Evolutionary conservation across 257 asterid species (phyloP).

Genomic region (Rehmannia glutinosa): DNA sequence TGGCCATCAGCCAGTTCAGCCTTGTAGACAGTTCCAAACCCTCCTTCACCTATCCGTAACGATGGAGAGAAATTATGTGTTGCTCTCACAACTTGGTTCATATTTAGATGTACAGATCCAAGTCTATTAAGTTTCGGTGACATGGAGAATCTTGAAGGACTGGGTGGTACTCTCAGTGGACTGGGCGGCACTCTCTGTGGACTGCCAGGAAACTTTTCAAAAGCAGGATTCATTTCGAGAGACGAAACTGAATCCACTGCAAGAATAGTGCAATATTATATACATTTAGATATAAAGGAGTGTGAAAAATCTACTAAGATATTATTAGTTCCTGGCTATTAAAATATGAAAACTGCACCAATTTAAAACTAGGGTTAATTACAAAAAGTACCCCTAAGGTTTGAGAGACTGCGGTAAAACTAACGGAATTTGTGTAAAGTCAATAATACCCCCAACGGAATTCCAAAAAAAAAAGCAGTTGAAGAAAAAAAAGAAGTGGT

Average conservation of each 20-base stretch:
- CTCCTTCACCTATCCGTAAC: conserved; percentile 81
- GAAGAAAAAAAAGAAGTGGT: too few relatives aligned
- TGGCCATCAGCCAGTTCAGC: conserved; percentile 82
- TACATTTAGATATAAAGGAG: neutral
- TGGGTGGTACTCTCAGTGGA: conserved; percentile 82
- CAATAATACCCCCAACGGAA: too few relatives aligned
- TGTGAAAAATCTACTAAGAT: neutral
- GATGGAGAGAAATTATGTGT: conserved; percentile 76
- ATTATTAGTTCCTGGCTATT: neutral
- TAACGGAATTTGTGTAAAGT: too few relatives aligned
- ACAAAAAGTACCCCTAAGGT: too few relatives aligned
- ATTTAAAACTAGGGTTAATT: too few relatives aligned
- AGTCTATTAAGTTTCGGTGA: conserved; percentile 81
- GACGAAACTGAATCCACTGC: conserved; percentile 65
- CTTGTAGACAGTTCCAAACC: conserved; percentile 88
- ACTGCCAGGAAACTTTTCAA: conserved; percentile 51
- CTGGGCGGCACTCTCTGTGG: conserved; percentile 68
- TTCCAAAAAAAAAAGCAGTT: too few relatives aligned
- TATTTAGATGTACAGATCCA: conserved; percentile 79
- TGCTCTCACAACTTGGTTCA: conserved; percentile 65
- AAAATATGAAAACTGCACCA: neutral
- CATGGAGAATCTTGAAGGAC: conserved; percentile 90
- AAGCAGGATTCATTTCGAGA: conserved; percentile 48
- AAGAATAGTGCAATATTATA: conserved; percentile 19
- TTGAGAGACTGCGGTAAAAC: too few relatives aligned